Evolutionary conservation across 345 rosid genomes (phyloP).

Genomic region (Eucalyptus sideroxylon): DNA sequence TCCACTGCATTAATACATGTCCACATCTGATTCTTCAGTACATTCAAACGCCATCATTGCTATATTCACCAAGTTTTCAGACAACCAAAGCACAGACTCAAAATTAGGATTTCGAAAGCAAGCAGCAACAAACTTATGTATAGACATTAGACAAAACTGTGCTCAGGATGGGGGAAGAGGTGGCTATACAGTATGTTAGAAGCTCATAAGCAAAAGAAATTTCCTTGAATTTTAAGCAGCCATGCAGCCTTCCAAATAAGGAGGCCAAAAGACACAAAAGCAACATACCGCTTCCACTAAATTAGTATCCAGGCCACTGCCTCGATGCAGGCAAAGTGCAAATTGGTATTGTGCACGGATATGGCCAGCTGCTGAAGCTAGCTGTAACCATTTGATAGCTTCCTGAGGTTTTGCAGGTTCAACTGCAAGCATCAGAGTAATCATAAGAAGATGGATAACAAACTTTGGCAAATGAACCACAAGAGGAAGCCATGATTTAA

Average conservation of each 20-base stretch:
- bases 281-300: slow-evolving; percentile 50
- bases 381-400: slow-evolving; percentile 59
- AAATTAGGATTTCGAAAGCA: not conserved
- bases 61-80: not conserved
- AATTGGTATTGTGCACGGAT: slow-evolving; percentile 80
- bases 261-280: not conserved
- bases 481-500: not conserved
- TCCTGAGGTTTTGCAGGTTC: slow-evolving; percentile 45
- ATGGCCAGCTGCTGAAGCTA: slow-evolving; percentile 55
- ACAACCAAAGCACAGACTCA: not conserved
- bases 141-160: not conserved
- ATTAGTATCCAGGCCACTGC: slow-evolving; percentile 38
- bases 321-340: slow-evolving; percentile 75
- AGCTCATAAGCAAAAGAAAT: not conserved
- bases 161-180: not conserved
- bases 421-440: slow-evolving; percentile 18
- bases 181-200: not conserved
- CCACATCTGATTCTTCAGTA: not conserved
- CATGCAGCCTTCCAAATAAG: not conserved
- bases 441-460: not conserved
- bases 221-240: not conserved
- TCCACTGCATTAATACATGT: not conserved
- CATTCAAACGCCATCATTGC: not conserved
- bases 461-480: not conserved
- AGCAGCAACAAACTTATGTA: not conserved